Conservation (phyloP, 306 rosid genomes). For the Adenanthera pavonina region DNA sequence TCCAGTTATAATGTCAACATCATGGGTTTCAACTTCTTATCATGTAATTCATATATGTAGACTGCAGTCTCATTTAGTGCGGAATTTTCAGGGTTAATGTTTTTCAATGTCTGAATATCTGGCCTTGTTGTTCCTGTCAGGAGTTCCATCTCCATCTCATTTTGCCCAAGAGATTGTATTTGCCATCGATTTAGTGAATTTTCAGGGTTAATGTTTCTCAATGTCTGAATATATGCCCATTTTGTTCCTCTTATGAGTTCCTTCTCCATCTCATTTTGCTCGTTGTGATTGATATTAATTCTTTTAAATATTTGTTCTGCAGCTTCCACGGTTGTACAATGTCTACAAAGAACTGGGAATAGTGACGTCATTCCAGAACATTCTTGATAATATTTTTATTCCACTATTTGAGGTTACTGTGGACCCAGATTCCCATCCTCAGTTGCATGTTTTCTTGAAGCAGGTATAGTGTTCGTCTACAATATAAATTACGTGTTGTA, state of each 20-base stretch:
- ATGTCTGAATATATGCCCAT: neutral
- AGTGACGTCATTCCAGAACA: slow-evolving; percentile 83
- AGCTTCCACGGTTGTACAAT: slow-evolving; percentile 83
- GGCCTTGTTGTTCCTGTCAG: neutral
- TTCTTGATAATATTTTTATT: slow-evolving; percentile 80
- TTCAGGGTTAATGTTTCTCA: neutral
- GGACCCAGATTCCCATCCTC: slow-evolving; percentile 87
- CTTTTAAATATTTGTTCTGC: slow-evolving; percentile 40
- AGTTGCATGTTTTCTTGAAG: slow-evolving; percentile 81
- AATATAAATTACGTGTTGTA: neutral
- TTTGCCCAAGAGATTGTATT: neutral
- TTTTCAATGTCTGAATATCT: neutral
- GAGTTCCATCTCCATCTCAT: neutral
- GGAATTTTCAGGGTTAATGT: neutral
- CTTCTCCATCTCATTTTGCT: neutral
- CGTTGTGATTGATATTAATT: neutral
- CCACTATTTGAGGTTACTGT: slow-evolving; percentile 84
- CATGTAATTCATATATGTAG: neutral
- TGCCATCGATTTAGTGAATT: neutral
- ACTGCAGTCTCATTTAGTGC: neutral
- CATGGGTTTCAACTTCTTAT: neutral
- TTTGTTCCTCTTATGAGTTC: neutral
- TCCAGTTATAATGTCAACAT: neutral
- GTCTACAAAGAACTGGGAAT: slow-evolving; percentile 89
- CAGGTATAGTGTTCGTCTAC: slow-evolving; percentile 51